Evolutionary conservation across 1,139 yeast genomes (phyloP).

Genomic region (Debaryomyces subglobosus): DNA sequence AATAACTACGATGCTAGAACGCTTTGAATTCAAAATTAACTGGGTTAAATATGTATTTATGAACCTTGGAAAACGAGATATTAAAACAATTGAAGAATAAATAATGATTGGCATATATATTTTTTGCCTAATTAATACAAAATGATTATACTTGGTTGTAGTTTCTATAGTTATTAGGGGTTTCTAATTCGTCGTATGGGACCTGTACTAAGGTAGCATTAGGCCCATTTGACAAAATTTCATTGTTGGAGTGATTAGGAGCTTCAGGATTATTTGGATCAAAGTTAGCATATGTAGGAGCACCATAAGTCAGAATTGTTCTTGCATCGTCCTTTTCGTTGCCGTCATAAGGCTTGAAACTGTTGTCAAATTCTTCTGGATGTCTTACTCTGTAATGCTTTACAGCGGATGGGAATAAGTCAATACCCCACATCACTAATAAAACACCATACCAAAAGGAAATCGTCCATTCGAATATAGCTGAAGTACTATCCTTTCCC

Average conservation of each 20-base stretch:
- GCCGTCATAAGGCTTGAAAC: constrained; percentile 1
- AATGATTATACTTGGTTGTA: constrained; percentile 4
- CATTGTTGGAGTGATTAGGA: background rate
- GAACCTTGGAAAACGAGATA: background rate
- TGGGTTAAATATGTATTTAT: background rate
- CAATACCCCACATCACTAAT: constrained; percentile 66
- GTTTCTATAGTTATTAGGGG: constrained; percentile 4
- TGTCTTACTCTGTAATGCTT: constrained; percentile 32
- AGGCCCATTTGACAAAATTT: background rate
- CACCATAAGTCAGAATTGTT: constrained; percentile 19
- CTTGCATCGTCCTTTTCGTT: constrained; percentile 19
- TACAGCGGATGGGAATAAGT: constrained; percentile 66
- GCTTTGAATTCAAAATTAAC: background rate
- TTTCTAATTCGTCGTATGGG: constrained; percentile 2
- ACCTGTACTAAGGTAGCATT: constrained; percentile 1
- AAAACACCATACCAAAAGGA: constrained; percentile 82
- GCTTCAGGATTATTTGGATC: background rate
- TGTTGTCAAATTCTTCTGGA: constrained; percentile 19
- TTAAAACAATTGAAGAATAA: background rate
- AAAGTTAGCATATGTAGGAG: constrained; percentile 17
- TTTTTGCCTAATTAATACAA: background rate
- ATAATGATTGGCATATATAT: background rate
- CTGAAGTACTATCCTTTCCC: constrained; percentile 48
- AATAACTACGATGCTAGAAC: background rate
- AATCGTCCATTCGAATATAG: constrained; percentile 79